Base-by-base conservation (phyloP, 2,329 filamentous ascomycete genomes). In the Apiospora koreana region DNA sequence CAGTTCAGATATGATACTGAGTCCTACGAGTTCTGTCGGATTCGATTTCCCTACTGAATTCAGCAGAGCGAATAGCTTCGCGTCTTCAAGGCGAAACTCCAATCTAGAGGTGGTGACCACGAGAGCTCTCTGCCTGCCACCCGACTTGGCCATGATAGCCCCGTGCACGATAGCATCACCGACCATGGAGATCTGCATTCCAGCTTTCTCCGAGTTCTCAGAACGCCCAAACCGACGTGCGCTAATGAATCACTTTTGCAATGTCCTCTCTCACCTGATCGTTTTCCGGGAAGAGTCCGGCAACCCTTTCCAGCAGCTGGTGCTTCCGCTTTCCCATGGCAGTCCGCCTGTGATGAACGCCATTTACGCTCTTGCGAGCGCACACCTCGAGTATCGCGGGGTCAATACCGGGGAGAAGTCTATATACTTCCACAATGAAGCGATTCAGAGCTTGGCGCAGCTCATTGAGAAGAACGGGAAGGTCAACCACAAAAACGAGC, bases 291-390 rank as follows among this genome's bases (percentile, higher is more conserved):
- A 91, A 76, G 88, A 91, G 73, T 83, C 83, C 4, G 88, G 87
- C 25, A 91, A 91, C 72, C 88, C 89, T 0, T 91, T 91, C 75
- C 87, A 89, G 73, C 87, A 90, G 74, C 81, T 91, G 18, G 86
- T 91, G 10, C 80, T 91, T n/a, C 89, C 89, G 2, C 81, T 91
- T 48, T 88, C 87, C 2, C 83, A 86, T 66, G 82, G 77, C 58
- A 89, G 87, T 75, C 82, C 83, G 0, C 86, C 88, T 1, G 86
- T 97, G 4, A 92, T 93, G 79, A 94, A 96, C 77, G 94, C 94
- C 12, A 92, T 98, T 71, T 94, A 93, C 71, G 94, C 94, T 0
- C 83, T 98, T 9, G 89, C 94, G 0, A 93, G 92, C 70, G 95
- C 94, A 71, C 96, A 97, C 78, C 83, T 97, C 70, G 92, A 95